phyloP scores from a whole-genome alignment of 2,329 filamentous ascomycete genomes.

The Colletotrichum higginsianum region DNA sequence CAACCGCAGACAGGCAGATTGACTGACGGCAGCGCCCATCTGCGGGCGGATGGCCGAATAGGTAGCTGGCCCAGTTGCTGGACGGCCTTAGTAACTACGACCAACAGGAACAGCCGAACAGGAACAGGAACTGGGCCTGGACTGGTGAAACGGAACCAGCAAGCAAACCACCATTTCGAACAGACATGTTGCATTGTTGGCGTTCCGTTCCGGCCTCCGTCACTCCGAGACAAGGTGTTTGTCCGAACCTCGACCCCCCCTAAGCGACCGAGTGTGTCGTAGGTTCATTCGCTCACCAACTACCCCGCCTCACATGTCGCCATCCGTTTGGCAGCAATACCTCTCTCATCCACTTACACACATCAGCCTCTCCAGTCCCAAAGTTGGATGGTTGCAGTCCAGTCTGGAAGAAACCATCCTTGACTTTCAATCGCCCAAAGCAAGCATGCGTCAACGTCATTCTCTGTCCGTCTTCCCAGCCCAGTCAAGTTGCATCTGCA shows the following conservation, averaged over 20 bases:
- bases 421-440: not conserved
- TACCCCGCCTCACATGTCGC: no score
- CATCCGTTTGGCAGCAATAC: not conserved
- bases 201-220: not conserved
- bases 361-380: no score
- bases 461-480: not conserved
- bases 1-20: not conserved
- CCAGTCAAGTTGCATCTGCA: not conserved
- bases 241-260: not conserved
- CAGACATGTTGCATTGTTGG: not conserved
- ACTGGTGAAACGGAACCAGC: not conserved
- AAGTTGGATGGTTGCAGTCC: not conserved
- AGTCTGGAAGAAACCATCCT: not conserved
- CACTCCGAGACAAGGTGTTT: slow-evolving; percentile 11
- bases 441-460: not conserved
- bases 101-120: not conserved
- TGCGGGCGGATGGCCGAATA: not conserved
- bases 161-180: not conserved
- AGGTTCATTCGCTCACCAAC: no score
- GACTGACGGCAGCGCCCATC: not conserved
- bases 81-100: not conserved
- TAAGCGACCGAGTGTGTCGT: not conserved
- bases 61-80: not conserved
- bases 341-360: not conserved
- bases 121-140: no score